Evolutionary conservation across 2,329 filamentous ascomycete genomes (phyloP).

Genomic region (Drechslerella dactyloides): DNA sequence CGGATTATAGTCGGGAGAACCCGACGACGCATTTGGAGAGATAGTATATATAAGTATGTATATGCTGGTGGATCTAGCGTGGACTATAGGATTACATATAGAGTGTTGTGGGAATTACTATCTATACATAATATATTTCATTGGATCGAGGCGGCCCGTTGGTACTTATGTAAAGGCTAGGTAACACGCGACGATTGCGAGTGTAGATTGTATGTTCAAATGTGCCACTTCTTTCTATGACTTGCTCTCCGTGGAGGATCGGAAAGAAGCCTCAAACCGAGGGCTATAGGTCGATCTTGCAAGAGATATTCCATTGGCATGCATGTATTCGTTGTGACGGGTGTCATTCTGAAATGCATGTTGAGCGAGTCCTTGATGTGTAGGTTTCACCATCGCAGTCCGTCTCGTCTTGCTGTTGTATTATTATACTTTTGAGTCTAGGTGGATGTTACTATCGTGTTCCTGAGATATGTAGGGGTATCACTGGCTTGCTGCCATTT

Average conservation of each 20-base stretch:
- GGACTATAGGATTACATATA: neutral
- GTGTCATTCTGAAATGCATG: constrained; percentile 13
- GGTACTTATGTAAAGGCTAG: neutral
- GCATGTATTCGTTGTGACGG: constrained; percentile 8
- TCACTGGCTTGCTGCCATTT: no score
- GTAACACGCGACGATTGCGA: no score
- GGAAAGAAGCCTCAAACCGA: constrained; percentile 50
- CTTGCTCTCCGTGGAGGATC: constrained; percentile 22
- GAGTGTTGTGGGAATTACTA: neutral
- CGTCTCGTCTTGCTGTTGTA: constrained; percentile 10
- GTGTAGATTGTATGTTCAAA: constrained; percentile 7
- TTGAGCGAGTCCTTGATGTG: constrained; percentile 23
- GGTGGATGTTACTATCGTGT: neutral
- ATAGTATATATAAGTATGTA: constrained; percentile 1
- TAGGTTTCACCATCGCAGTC: constrained; percentile 3
- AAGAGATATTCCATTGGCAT: constrained; percentile 16
- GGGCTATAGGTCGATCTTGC: constrained; percentile 42
- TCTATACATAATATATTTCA: neutral
- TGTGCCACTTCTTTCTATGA: constrained; percentile 49
- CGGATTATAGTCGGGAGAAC: constrained; percentile 53
- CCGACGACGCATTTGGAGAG: constrained; percentile 53
- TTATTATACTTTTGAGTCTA: neutral
- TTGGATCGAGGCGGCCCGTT: neutral
- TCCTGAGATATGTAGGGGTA: no score
- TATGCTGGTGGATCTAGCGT: no score